Evolutionary conservation across 2,329 filamentous ascomycete species (phyloP).

Genomic region (Cladobotryum protrusum): DNA sequence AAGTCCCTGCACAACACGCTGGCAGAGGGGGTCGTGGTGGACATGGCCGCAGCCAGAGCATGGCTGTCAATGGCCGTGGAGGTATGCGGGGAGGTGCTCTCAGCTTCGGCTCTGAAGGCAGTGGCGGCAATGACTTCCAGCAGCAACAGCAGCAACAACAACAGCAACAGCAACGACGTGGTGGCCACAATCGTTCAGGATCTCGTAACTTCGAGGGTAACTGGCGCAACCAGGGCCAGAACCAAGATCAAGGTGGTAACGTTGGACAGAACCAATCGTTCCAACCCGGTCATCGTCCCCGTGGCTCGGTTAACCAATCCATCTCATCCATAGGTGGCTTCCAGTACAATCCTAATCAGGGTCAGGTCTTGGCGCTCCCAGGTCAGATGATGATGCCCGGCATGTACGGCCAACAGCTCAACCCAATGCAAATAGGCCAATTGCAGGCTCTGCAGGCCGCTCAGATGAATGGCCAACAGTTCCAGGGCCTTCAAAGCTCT

Average conservation of each 20-base stretch:
- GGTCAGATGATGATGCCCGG: constrained; percentile 82
- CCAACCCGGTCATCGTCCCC: constrained; percentile 84
- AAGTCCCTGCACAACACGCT: constrained; percentile 32
- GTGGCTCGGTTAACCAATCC: constrained; percentile 80
- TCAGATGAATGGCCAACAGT: constrained; percentile 70
- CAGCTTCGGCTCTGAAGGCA: constrained; percentile 38
- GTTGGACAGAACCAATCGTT: constrained; percentile 62
- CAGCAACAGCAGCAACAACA: too few relatives aligned
- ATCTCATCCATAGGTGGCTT: constrained; percentile 79
- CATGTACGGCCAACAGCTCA: constrained; percentile 84
- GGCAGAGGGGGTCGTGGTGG: constrained; percentile 51
- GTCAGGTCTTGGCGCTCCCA: constrained; percentile 79
- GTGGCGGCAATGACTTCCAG: constrained; percentile 54
- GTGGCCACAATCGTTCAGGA: constrained; percentile 72
- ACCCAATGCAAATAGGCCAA: constrained; percentile 81
- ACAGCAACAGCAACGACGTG: constrained; percentile 51
- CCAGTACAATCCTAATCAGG: constrained; percentile 75
- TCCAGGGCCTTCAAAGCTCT: constrained; percentile 61
- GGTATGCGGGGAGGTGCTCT: constrained; percentile 59
- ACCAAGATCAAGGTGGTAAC: constrained; percentile 50
- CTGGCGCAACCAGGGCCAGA: constrained; percentile 75
- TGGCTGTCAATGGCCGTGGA: constrained; percentile 69
- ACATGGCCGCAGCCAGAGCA: constrained; percentile 81
- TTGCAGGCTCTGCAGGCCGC: constrained; percentile 88
- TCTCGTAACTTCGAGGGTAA: constrained; percentile 98